Percentiles rank a stretch among this genome's conserved stretches.
Evolutionary conservation across 441 rosid species (phyloP).

Genomic region (Theobroma grandiflorum): DNA sequence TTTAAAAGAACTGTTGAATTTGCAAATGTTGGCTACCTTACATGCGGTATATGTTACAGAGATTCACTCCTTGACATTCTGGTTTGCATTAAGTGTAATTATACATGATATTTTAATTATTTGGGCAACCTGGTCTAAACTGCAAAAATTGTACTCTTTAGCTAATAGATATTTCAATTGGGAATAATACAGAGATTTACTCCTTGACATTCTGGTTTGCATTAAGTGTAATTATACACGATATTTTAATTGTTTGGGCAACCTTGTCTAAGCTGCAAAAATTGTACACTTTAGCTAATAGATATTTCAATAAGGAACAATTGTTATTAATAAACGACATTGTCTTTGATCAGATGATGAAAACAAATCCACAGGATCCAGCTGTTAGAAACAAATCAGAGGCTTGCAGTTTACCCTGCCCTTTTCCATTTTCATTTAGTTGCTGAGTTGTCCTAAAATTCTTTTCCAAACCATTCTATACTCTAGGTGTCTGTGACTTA

Average conservation of each 20-base stretch:
- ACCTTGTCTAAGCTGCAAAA: background rate
- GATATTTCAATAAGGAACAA: background rate
- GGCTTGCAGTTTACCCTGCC: background rate
- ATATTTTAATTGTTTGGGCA: background rate
- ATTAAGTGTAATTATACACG: background rate
- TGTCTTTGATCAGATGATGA: background rate
- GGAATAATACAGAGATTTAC: background rate
- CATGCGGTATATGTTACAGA: no score
- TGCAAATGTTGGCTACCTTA: background rate
- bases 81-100: no score
- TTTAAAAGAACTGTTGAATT: background rate
- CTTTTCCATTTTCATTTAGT: background rate
- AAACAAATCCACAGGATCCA: background rate
- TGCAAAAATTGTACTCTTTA: no score
- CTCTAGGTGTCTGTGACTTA: no score
- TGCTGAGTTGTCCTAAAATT: slow-evolving; percentile 10
- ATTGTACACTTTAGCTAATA: background rate
- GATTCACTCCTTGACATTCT: no score
- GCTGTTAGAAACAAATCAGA: background rate
- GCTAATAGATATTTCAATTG: no score
- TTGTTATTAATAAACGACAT: background rate
- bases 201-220: background rate
- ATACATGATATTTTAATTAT: no score
- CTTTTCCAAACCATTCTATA: background rate
- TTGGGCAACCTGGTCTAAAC: no score